These are phyloP conservation scores for Diaporthe citri DNA, from an alignment of 2,329 filamentous ascomycete genomes.

Conservation along the genomic window DNA sequence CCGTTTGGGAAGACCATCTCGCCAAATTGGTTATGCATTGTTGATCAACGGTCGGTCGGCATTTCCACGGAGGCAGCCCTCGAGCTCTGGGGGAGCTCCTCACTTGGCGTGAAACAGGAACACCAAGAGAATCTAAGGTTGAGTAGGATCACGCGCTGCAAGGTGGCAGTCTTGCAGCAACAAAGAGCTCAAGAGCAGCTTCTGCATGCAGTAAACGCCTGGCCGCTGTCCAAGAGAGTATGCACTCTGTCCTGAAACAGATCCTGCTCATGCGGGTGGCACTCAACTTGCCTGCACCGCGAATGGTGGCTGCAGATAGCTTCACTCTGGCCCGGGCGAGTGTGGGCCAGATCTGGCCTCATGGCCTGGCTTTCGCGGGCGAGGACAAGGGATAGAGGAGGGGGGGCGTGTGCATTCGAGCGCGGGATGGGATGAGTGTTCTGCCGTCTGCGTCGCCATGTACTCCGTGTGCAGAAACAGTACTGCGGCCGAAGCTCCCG, in stretches of 20 bases:
- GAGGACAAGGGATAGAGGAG: not conserved
- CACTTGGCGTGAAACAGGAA: not conserved
- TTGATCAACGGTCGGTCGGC: slow-evolving; percentile 3
- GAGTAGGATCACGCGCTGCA: slow-evolving; percentile 6
- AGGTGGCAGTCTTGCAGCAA: not conserved
- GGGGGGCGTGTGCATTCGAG: slow-evolving; percentile 20
- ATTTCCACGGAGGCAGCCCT: not conserved
- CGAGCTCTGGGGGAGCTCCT: not conserved
- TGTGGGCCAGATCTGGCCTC: not conserved
- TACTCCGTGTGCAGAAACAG: slow-evolving; percentile 32
- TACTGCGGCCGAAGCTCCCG: not conserved
- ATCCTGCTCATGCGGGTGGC: slow-evolving; percentile 25
- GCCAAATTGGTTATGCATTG: slow-evolving; percentile 10
- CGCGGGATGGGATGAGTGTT: not conserved
- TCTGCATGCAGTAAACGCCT: not conserved
- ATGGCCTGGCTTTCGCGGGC: not conserved
- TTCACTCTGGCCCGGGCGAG: not conserved
- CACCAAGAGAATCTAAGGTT: slow-evolving; percentile 15
- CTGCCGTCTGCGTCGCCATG: not conserved
- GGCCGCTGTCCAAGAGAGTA: not conserved
- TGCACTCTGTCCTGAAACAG: slow-evolving; percentile 5
- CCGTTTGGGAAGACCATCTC: not conserved
- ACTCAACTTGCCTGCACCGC: not conserved
- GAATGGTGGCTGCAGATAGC: slow-evolving; percentile 2
- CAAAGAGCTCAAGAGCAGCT: not conserved